A percentile compares a stretch with the other conserved stretches of the same genome.
Conservation (phyloP, 495 filamentous ascomycete genomes). For the Opeltia flavorubescens region DNA sequence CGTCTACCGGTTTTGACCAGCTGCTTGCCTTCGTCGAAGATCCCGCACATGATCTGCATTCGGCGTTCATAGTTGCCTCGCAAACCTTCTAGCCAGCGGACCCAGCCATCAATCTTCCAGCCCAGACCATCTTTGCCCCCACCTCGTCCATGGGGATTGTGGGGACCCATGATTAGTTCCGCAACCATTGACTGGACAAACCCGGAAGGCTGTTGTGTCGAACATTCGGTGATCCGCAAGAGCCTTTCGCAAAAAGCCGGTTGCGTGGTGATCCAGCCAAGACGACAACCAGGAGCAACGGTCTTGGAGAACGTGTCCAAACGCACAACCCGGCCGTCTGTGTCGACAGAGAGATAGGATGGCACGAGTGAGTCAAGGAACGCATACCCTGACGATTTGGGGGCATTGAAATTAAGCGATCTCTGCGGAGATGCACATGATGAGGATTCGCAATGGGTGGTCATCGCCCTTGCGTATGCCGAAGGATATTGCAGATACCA, state of each 20-base stretch:
- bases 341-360: constrained; percentile 61
- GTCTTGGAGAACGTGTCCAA: constrained; percentile 78
- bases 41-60: constrained; percentile 60
- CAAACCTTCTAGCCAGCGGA: constrained; percentile 75
- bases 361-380: constrained; percentile 81
- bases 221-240: constrained; percentile 53
- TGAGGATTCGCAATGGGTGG: neutral
- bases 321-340: constrained; percentile 74
- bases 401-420: neutral
- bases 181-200: constrained; percentile 77
- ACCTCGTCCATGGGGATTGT: constrained; percentile 26
- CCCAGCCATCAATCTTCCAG: constrained; percentile 79
- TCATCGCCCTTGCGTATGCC: constrained; percentile 23
- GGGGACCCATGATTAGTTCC: constrained; percentile 58
- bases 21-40: constrained; percentile 50
- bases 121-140: constrained; percentile 30
- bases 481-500: constrained; percentile 88
- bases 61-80: constrained; percentile 68
- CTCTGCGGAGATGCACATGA: neutral
- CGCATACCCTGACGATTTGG: constrained; percentile 51
- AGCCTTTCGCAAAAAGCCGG: constrained; percentile 62
- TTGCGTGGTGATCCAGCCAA: constrained; percentile 73
- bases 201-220: constrained; percentile 72
- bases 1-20: constrained; percentile 33
- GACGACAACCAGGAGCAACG: constrained; percentile 58